Percentiles rank a stretch among this genome's conserved stretches.
phyloP scores from a whole-genome alignment of 2,329 filamentous ascomycete genomes.

The Fusarium nematophilum region DNA sequence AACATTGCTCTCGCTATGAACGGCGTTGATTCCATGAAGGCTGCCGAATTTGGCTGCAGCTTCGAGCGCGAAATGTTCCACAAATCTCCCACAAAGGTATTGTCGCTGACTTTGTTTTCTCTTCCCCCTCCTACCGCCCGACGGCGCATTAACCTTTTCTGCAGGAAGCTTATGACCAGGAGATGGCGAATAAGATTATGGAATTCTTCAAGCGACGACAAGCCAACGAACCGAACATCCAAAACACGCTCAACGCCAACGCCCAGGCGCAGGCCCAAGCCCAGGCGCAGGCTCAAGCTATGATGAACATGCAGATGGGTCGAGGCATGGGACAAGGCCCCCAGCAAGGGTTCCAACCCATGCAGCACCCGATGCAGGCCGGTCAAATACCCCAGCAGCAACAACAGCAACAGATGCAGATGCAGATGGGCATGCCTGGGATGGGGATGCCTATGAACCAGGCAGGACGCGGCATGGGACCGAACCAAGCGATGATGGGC shows the following conservation, averaged over 20 bases:
- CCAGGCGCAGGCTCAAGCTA: slow-evolving; percentile 55
- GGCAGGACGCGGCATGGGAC: slow-evolving; percentile 55
- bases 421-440: slow-evolving; percentile 45
- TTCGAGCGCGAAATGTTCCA: slow-evolving; percentile 62
- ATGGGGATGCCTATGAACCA: slow-evolving; percentile 52
- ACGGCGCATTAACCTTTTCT: slow-evolving; percentile 32
- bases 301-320: slow-evolving; percentile 67
- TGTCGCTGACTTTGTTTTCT: neutral
- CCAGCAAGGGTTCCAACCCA: slow-evolving; percentile 67
- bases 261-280: slow-evolving; percentile 55
- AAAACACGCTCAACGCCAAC: slow-evolving; percentile 61
- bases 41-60: slow-evolving; percentile 55
- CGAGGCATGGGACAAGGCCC: slow-evolving; percentile 61
- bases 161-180: slow-evolving; percentile 63
- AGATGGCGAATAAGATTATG: slow-evolving; percentile 57
- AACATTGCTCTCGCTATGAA: slow-evolving; percentile 62
- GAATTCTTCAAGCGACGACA: slow-evolving; percentile 65
- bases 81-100: slow-evolving; percentile 61
- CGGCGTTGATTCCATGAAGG: slow-evolving; percentile 53
- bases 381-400: slow-evolving; percentile 61
- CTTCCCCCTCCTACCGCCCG: neutral
- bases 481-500: slow-evolving; percentile 54
- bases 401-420: slow-evolving; percentile 45
- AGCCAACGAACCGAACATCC: slow-evolving; percentile 60
- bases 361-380: slow-evolving; percentile 69